Evolutionary conservation across 2,329 filamentous ascomycete genomes (phyloP).

Genomic region (Rhinocladiella similis): DNA sequence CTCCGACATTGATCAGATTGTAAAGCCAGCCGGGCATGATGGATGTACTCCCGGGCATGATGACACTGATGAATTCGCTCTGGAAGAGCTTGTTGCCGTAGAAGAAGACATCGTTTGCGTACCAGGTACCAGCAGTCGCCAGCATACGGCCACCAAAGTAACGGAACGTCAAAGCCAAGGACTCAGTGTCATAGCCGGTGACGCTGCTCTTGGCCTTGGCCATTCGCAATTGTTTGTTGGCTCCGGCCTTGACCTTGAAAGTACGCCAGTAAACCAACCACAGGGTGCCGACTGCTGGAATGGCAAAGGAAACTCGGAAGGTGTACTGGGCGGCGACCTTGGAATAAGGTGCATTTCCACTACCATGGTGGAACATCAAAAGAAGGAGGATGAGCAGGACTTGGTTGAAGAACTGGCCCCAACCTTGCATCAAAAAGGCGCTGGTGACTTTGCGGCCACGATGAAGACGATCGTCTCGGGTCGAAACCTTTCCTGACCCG

Average conservation of each 20-base stretch:
- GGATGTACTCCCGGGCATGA: conserved; percentile 67
- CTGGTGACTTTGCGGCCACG: conserved; percentile 93
- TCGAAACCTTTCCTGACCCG: conserved; percentile 82
- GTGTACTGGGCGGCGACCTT: conserved; percentile 79
- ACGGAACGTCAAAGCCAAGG: conserved; percentile 72
- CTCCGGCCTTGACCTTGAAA: conserved; percentile 82
- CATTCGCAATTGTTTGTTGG: conserved; percentile 75
- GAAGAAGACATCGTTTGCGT: conserved; percentile 97
- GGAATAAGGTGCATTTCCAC: conserved; percentile 75
- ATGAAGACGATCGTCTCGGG: conserved; percentile 88
- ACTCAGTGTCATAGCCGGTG: conserved; percentile 88
- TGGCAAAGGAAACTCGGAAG: conserved; percentile 87
- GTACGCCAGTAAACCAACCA: conserved; percentile 96
- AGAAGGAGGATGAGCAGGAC: conserved; percentile 82
- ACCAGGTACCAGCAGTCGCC: conserved; percentile 88
- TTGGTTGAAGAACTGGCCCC: conserved; percentile 96
- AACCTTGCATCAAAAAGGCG: conserved; percentile 97
- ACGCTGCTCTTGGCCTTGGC: conserved; percentile 85
- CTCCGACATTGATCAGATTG: conserved; percentile 87
- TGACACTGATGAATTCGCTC: conserved; percentile 80
- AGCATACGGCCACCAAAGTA: conserved; percentile 85
- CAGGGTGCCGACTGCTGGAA: conserved; percentile 84
- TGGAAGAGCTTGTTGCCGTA: conserved; percentile 99
- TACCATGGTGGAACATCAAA: conserved; percentile 82
- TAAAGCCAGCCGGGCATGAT: conserved; percentile 88